Evolutionary conservation across 257 asterid genomes (phyloP).

Genomic region (Solanum appendiculatum): DNA sequence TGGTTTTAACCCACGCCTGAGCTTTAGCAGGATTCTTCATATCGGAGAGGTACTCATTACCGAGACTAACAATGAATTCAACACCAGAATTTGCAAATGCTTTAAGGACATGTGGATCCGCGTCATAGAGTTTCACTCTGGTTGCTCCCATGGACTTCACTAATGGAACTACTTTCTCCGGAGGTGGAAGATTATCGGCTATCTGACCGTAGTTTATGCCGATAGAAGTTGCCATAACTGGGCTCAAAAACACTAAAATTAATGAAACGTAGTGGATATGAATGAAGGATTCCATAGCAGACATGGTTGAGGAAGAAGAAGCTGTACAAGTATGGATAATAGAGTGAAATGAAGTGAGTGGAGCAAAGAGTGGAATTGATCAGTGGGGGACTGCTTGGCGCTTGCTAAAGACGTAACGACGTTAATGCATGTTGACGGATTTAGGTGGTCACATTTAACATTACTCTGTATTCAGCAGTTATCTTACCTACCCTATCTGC

Average conservation of each 20-base stretch:
- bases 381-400: not conserved
- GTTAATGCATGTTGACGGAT: not conserved
- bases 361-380: not conserved
- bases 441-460: not conserved
- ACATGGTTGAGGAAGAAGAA: not conserved
- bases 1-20: conserved; percentile 57
- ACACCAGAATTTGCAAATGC: conserved; percentile 77
- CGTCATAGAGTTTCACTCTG: conserved; percentile 70
- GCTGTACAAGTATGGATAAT: not conserved
- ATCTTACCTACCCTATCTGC: not conserved
- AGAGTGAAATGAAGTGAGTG: not conserved
- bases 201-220: conserved; percentile 87
- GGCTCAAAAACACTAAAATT: conserved; percentile 3
- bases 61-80: conserved; percentile 61
- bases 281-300: not conserved
- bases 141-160: conserved; percentile 66
- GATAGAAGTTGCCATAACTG: conserved; percentile 15
- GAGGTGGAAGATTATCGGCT: conserved; percentile 80
- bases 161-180: conserved; percentile 49
- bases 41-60: conserved; percentile 41
- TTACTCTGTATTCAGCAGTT: not conserved
- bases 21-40: conserved; percentile 58
- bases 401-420: not conserved
- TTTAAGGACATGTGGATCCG: conserved; percentile 64
- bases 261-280: not conserved